These are phyloP conservation scores for Erysimum pusillum DNA, from an alignment of 441 rosid genomes.

Conservation along the genomic window DNA sequence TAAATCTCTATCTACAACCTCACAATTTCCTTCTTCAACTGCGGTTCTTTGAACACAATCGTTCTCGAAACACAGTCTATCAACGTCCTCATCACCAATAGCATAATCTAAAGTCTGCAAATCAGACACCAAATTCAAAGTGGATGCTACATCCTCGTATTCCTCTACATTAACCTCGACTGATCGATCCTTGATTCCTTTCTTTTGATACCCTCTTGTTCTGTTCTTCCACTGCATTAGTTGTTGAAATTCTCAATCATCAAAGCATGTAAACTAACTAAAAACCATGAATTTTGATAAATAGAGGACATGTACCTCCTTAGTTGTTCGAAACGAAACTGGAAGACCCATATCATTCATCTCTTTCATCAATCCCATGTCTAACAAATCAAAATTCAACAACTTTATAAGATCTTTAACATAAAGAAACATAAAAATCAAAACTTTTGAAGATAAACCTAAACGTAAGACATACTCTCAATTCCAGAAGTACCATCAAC, in stretches of 20 bases:
- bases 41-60: constrained; percentile 40
- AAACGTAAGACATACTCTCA: constrained; percentile 51
- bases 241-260: not conserved
- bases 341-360: constrained; percentile 88
- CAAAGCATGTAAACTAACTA: constrained; percentile 2
- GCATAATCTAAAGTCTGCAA: constrained; percentile 40
- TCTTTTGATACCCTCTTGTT: constrained; percentile 49
- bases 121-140: constrained; percentile 46
- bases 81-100: constrained; percentile 44
- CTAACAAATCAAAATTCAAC: constrained; percentile 31
- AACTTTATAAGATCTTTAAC: not conserved
- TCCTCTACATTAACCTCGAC: constrained; percentile 34
- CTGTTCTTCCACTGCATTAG: constrained; percentile 57
- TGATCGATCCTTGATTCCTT: constrained; percentile 26
- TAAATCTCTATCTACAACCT: constrained; percentile 38
- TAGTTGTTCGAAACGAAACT: constrained; percentile 69
- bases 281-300: not conserved
- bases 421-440: not conserved
- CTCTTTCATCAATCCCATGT: constrained; percentile 57
- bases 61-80: constrained; percentile 38
- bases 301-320: constrained; percentile 54
- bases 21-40: constrained; percentile 19
- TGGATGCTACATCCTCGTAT: constrained; percentile 7
- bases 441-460: constrained; percentile 11
- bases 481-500: constrained; percentile 41